These are phyloP conservation scores for Ceratobasidium papillatum DNA, from an alignment of 1,284 basidiomycete genomes.

Conservation along the genomic window DNA sequence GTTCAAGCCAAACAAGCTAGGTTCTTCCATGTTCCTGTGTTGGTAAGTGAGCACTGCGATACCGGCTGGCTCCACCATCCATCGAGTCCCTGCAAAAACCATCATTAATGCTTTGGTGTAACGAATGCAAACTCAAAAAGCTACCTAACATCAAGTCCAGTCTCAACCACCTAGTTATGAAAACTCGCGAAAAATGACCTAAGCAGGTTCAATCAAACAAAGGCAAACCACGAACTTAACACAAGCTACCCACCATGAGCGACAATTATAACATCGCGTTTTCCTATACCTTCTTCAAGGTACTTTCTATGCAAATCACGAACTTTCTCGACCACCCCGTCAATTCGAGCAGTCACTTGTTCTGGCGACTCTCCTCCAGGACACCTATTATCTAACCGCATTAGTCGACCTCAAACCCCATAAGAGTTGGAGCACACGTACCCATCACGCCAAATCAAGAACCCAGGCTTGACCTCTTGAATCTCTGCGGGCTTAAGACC, in stretches of 20 bases:
- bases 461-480: slow-evolving; percentile 52
- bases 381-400: not conserved
- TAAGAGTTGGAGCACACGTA: slow-evolving; percentile 28
- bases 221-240: not conserved
- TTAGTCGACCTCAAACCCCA: not conserved
- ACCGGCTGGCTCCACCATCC: slow-evolving; percentile 37
- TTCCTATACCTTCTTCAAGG: slow-evolving; percentile 27
- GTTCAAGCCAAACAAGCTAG: slow-evolving; percentile 29
- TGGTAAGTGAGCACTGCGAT: slow-evolving; percentile 38
- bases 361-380: slow-evolving; percentile 37
- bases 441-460: slow-evolving; percentile 57
- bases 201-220: not conserved
- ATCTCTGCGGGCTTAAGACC: slow-evolving; percentile 56
- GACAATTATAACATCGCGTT: slow-evolving; percentile 36
- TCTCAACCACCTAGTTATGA: slow-evolving; percentile 37
- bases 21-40: slow-evolving; percentile 38
- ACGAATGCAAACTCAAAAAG: not conserved
- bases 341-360: slow-evolving; percentile 30
- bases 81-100: slow-evolving; percentile 19
- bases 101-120: not conserved
- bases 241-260: slow-evolving; percentile 18
- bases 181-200: slow-evolving; percentile 39
- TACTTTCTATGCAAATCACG: slow-evolving; percentile 28
- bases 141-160: slow-evolving; percentile 35
- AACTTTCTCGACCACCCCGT: slow-evolving; percentile 28